Evolutionary conservation across 768 basidiomycete species (phyloP), one percentile per base, ranked within the genome.

Genomic region (Amanita thiersii): DNA sequence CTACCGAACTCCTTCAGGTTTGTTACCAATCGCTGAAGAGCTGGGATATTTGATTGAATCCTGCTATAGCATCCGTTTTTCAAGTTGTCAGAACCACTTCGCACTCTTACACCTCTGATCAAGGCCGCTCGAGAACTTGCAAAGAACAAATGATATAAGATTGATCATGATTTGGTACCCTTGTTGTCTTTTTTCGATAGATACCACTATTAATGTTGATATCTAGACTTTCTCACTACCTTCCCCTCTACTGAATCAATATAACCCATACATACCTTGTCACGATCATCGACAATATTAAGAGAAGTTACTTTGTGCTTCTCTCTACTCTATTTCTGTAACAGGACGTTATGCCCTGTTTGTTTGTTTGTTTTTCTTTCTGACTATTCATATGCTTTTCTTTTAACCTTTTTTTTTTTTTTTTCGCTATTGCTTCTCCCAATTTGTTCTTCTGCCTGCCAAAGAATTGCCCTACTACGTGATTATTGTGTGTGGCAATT

Each of bases 121-220:
- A 93, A 92, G 59, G 89, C 90, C 9, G 91, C 91, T 4, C 69
- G 88, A 47, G 89, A 92, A 49, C 82, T 87, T 36, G 81, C 85
- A 26, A 86, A 86, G 71, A 69, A 66, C 49, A 70, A 70, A 50
- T 70, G 53, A 58, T 40, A 21, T 17, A 21, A 26, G 20, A 21
- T 35, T 28, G 21, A 37, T 17, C 45, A 10, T 31, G 37, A n/a
- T n/a, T n/a, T n/a, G n/a, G n/a, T n/a, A n/a, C n/a, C n/a, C n/a
- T n/a, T n/a, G n/a, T n/a, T n/a, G n/a, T n/a, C n/a, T n/a, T n/a
- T n/a, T n/a, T n/a, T n/a, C n/a, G n/a, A n/a, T n/a, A n/a, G n/a
- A n/a, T n/a, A n/a, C n/a, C n/a, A n/a, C n/a, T n/a, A n/a, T n/a
- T n/a, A n/a, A n/a, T n/a, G n/a, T n/a, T n/a, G n/a, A 28, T 7